Evolutionary conservation across 192 early-diverging fungal genomes (phyloP).

Genomic region (Coemansia biformis): DNA sequence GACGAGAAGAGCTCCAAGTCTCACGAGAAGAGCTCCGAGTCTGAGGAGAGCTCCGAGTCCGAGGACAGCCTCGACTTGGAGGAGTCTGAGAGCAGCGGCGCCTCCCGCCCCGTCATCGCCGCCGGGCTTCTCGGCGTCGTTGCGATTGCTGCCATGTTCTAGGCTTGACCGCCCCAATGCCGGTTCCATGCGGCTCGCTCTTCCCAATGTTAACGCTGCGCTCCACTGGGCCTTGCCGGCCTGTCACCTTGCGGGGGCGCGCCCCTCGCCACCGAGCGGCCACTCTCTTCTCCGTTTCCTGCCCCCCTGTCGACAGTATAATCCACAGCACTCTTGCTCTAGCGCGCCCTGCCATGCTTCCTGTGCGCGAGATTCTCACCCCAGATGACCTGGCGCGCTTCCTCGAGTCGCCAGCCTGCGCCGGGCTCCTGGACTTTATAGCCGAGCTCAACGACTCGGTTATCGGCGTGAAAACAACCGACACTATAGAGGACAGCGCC

Average conservation of each 20-base stretch:
- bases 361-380: constrained; percentile 64
- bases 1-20: constrained; percentile 2
- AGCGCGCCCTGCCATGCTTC: constrained; percentile 42
- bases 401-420: constrained; percentile 58
- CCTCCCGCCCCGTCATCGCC: constrained; percentile 13
- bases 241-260: too few relatives aligned
- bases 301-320: too few relatives aligned
- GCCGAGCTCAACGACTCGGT: constrained; percentile 67
- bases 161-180: not conserved
- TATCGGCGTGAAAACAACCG: constrained; percentile 57
- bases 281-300: not conserved
- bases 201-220: not conserved
- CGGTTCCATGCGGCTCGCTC: not conserved
- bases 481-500: constrained; percentile 51
- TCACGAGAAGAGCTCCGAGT: constrained; percentile 6
- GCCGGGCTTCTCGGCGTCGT: constrained; percentile 27
- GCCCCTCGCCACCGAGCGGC: too few relatives aligned
- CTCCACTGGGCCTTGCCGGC: too few relatives aligned
- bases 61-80: constrained; percentile 2
- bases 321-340: too few relatives aligned
- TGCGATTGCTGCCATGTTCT: constrained; percentile 33
- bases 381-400: constrained; percentile 80
- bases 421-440: constrained; percentile 65
- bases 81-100: constrained; percentile 13
- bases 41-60: constrained; percentile 2